Percentiles rank a stretch among this genome's conserved stretches.
These are phyloP conservation scores for Backusella sp. DNA, from an alignment of 192 early-diverging fungal genomes.

Conservation along the genomic window DNA sequence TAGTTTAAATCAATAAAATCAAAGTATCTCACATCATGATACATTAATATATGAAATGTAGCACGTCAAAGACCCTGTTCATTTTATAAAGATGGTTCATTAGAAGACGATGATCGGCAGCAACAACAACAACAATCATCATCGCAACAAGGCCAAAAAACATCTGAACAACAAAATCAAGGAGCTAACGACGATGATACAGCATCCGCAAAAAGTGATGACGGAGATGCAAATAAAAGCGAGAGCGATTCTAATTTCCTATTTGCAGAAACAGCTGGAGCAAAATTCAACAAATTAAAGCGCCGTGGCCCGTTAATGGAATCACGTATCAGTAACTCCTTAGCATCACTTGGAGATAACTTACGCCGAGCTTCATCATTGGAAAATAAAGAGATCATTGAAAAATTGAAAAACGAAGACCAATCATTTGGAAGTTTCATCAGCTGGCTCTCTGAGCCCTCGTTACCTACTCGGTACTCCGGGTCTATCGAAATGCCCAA, in stretches of 20 bases:
- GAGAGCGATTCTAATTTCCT: not conserved
- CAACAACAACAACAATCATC: not conserved
- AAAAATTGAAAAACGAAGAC: not conserved
- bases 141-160: not conserved
- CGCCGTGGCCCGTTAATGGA: not conserved
- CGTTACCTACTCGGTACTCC: constrained; percentile 21
- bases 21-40: not conserved
- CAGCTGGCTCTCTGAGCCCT: constrained; percentile 18
- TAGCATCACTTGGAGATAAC: constrained; percentile 7
- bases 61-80: constrained; percentile 32
- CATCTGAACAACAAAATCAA: not conserved
- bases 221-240: not conserved
- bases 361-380: not conserved
- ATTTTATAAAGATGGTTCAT: constrained; percentile 27
- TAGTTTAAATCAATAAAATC: not conserved
- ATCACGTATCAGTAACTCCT: constrained; percentile 9
- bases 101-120: not conserved
- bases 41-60: not conserved
- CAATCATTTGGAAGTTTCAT: constrained; percentile 2
- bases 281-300: not conserved
- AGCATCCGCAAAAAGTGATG: not conserved
- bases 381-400: not conserved
- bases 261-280: not conserved
- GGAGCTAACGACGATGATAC: not conserved
- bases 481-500: constrained; percentile 28